Percentiles rank a stretch among this genome's conserved stretches.
Conservation (phyloP, 768 basidiomycete species). For the Artomyces pyxidatus region DNA sequence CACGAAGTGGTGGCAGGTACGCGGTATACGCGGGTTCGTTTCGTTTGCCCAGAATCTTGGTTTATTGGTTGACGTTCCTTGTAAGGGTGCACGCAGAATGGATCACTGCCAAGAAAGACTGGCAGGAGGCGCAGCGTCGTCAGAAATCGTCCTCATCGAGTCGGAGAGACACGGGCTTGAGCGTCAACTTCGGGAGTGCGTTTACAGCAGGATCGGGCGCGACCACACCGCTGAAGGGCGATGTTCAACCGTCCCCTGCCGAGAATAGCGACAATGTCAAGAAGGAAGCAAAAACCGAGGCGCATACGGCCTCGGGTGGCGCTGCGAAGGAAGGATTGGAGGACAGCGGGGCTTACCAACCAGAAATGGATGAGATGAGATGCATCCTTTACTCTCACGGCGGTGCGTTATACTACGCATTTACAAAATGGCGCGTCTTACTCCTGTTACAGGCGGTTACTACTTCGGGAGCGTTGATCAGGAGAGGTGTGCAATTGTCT, state of each 20-base stretch:
- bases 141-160: slow-evolving; percentile 25
- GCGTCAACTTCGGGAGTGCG: slow-evolving; percentile 28
- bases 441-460: slow-evolving; percentile 53
- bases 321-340: no score
- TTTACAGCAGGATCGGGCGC: neutral
- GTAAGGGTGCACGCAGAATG: slow-evolving; percentile 77
- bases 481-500: slow-evolving; percentile 43
- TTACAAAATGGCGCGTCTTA: slow-evolving; percentile 13
- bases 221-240: neutral
- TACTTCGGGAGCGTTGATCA: slow-evolving; percentile 79
- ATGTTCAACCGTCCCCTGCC: neutral
- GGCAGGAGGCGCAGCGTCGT: slow-evolving; percentile 56
- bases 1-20: slow-evolving; percentile 96
- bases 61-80: neutral
- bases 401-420: slow-evolving; percentile 31
- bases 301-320: no score
- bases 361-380: slow-evolving; percentile 75
- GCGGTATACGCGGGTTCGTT: slow-evolving; percentile 68
- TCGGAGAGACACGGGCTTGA: slow-evolving; percentile 7
- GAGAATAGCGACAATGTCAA: neutral
- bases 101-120: slow-evolving; percentile 81
- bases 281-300: slow-evolving; percentile 16
- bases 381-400: slow-evolving; percentile 82
- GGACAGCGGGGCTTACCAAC: slow-evolving; percentile 35
- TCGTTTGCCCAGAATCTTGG: slow-evolving; percentile 7